Conservation (phyloP, 2,329 filamentous ascomycete species). For the Nigrospora osmanthi region DNA sequence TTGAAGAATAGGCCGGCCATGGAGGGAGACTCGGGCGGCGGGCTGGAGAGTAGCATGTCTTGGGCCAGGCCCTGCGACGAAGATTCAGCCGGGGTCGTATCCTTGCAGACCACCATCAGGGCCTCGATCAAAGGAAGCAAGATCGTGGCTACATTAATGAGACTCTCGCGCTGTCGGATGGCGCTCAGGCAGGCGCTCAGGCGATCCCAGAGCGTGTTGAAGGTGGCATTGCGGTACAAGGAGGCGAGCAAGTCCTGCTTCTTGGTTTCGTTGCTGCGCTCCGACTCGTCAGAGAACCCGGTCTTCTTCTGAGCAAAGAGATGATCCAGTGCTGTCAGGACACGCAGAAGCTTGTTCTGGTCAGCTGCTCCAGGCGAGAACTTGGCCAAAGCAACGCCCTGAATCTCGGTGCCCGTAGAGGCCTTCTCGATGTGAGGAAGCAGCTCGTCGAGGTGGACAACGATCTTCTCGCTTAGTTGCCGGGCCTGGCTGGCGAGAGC, state of each 20-base stretch:
- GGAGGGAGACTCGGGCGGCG: slow-evolving; percentile 68
- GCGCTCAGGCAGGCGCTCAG: slow-evolving; percentile 81
- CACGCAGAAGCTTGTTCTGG: slow-evolving; percentile 88
- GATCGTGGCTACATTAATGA: slow-evolving; percentile 96
- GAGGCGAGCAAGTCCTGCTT: slow-evolving; percentile 81
- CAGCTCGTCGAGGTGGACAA: slow-evolving; percentile 76
- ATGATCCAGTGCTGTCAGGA: slow-evolving; percentile 90
- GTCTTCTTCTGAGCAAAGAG: slow-evolving; percentile 73
- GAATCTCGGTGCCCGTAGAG: slow-evolving; percentile 84
- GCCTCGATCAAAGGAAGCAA: slow-evolving; percentile 90
- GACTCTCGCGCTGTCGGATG: slow-evolving; percentile 86
- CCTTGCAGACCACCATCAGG: slow-evolving; percentile 99
- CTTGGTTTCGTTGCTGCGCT: slow-evolving; percentile 46
- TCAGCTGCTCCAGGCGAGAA: slow-evolving; percentile 95
- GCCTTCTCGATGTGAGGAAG: slow-evolving; percentile 81
- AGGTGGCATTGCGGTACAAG: slow-evolving; percentile 85
- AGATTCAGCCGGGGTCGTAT: slow-evolving; percentile 73
- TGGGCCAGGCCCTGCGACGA: slow-evolving; percentile 41
- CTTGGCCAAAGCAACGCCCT: slow-evolving; percentile 86
- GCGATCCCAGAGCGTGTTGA: slow-evolving; percentile 86
- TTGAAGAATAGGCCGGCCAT: slow-evolving; percentile 93
- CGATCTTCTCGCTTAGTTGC: slow-evolving; percentile 73
- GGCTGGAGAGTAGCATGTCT: slow-evolving; percentile 67
- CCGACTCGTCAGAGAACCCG: slow-evolving; percentile 34
- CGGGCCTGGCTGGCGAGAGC: slow-evolving; percentile 87